Evolutionary conservation across 2,329 filamentous ascomycete species (phyloP).

Genomic region (Myriosclerotinia duriaeana): DNA sequence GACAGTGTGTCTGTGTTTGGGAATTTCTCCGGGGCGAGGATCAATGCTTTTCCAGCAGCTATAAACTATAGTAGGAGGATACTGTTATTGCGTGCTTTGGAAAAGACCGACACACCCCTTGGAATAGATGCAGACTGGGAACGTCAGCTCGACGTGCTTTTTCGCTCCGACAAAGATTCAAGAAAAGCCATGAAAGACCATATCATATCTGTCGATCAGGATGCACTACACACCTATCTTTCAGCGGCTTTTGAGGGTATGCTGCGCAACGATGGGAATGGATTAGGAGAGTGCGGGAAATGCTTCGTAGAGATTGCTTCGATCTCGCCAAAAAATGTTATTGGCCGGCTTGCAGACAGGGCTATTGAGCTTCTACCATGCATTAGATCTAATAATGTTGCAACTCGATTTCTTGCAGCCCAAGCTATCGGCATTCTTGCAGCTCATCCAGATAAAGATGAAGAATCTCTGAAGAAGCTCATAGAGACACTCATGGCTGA

Average conservation of each 20-base stretch:
- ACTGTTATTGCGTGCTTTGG: conserved; percentile 54
- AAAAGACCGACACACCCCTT: conserved; percentile 36
- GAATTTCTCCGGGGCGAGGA: conserved; percentile 44
- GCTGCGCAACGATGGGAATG: conserved; percentile 44
- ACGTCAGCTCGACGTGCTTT: conserved; percentile 68
- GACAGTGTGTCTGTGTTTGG: conserved; percentile 43
- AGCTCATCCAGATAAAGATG: conserved; percentile 57
- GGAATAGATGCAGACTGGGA: conserved; percentile 80
- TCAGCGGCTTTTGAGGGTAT: conserved; percentile 59
- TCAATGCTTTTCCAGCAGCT: conserved; percentile 64
- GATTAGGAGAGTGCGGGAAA: conserved; percentile 50
- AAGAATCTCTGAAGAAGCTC: conserved; percentile 45
- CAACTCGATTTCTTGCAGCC: conserved; percentile 64
- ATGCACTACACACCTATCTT: conserved; percentile 48
- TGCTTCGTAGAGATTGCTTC: conserved; percentile 56
- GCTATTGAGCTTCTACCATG: conserved; percentile 56
- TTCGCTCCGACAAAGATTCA: conserved; percentile 67
- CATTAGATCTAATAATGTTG: conserved; percentile 69
- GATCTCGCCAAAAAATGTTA: conserved; percentile 50
- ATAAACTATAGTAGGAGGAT: conserved; percentile 67
- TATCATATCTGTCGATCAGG: conserved; percentile 46
- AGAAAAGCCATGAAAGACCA: conserved; percentile 59
- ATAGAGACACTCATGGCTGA: conserved; percentile 50
- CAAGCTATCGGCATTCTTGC: conserved; percentile 74
- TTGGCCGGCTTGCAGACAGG: conserved; percentile 52